Evolutionary conservation across 352 stramenopile genomes (phyloP).

Genomic region (Phytophthora cryptogea): DNA sequence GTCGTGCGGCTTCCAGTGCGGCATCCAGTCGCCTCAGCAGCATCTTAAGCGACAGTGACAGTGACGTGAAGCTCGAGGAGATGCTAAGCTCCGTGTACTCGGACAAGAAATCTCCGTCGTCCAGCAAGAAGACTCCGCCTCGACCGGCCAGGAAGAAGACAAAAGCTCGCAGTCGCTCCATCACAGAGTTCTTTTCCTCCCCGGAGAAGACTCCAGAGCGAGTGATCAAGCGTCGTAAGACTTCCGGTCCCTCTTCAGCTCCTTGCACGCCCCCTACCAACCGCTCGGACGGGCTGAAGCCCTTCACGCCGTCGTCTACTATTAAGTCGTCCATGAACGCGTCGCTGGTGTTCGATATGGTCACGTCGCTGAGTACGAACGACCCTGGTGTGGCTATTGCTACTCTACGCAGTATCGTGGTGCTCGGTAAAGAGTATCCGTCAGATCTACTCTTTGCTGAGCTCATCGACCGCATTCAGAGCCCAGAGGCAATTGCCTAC

Average conservation of each 20-base stretch:
- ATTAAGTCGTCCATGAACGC: constrained; percentile 81
- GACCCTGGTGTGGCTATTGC: constrained; percentile 79
- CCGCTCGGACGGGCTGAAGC: constrained; percentile 42
- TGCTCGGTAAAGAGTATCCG: constrained; percentile 83
- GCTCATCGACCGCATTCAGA: constrained; percentile 82
- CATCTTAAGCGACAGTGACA: constrained; percentile 37
- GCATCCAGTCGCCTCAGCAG: constrained; percentile 14
- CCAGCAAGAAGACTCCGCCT: constrained; percentile 8
- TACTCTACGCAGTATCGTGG: constrained; percentile 79
- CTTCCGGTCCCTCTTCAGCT: constrained; percentile 8
- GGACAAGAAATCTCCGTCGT: constrained; percentile 6
- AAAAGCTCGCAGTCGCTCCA: constrained; percentile 27
- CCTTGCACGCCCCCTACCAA: constrained; percentile 22
- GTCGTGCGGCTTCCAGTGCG: constrained; percentile 9
- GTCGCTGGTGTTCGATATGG: constrained; percentile 83
- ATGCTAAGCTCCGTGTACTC: constrained; percentile 23
- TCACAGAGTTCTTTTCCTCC: constrained; percentile 27
- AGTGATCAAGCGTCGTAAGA: constrained; percentile 42
- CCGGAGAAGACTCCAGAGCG: constrained; percentile 19
- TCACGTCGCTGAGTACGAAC: constrained; percentile 83
- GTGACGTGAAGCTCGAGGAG: constrained; percentile 40
- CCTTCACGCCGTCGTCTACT: constrained; percentile 60
- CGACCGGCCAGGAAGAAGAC: constrained; percentile 13
- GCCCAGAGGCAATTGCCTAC: constrained; percentile 69
- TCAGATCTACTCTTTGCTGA: constrained; percentile 81